Percentiles rank a stretch among this genome's conserved stretches.
Conservation (phyloP, 805 yeast species). For the Candida railenensis region DNA sequence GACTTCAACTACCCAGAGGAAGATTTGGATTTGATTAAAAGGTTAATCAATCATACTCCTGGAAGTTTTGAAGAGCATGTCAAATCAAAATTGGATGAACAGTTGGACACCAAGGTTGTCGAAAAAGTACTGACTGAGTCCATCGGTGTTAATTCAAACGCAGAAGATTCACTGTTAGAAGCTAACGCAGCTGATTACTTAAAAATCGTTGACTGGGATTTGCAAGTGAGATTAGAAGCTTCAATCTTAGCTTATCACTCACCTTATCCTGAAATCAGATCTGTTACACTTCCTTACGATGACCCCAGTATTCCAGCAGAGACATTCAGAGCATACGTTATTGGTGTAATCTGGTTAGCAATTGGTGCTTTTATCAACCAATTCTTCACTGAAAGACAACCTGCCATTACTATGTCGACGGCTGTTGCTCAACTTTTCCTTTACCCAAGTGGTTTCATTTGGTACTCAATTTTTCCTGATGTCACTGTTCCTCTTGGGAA, state of each 20-base stretch:
- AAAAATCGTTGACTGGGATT: constrained; percentile 21
- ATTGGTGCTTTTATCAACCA: constrained; percentile 56
- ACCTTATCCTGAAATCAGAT: constrained; percentile 67
- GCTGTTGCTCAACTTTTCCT: constrained; percentile 47
- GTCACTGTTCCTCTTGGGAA: constrained; percentile 17
- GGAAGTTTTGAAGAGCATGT: background rate
- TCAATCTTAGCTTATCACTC: constrained; percentile 44
- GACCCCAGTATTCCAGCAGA: constrained; percentile 49
- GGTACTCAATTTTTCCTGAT: constrained; percentile 45
- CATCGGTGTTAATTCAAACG: constrained; percentile 12
- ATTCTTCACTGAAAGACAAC: constrained; percentile 56
- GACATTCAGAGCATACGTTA: constrained; percentile 54
- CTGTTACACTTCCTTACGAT: constrained; percentile 60
- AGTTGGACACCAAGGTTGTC: background rate
- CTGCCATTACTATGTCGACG: constrained; percentile 44
- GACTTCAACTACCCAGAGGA: constrained; percentile 47
- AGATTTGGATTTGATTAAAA: constrained; percentile 32
- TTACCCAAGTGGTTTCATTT: constrained; percentile 41
- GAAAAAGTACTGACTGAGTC: background rate
- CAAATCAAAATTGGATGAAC: background rate
- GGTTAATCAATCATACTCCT: constrained; percentile 10
- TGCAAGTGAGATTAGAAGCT: constrained; percentile 42
- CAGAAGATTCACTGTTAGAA: constrained; percentile 8
- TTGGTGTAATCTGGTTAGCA: constrained; percentile 51
- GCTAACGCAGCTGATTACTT: background rate